phyloP scores from a whole-genome alignment of 1,284 basidiomycete genomes.

The Meira miltonrushii region DNA sequence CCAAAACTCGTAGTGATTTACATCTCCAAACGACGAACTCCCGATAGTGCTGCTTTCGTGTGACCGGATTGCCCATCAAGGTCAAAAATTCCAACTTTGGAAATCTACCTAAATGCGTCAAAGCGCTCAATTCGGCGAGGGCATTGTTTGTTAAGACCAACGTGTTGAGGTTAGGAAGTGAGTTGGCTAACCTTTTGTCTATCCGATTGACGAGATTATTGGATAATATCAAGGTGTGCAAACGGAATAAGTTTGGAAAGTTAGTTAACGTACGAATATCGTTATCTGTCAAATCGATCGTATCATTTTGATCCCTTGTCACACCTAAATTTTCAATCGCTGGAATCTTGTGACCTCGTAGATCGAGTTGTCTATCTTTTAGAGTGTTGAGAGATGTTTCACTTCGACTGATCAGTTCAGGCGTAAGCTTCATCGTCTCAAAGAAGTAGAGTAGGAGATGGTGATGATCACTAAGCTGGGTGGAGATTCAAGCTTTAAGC shows the following conservation, averaged over 20 bases:
- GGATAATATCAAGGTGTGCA: slow-evolving; percentile 72
- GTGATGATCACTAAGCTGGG: too few relatives aligned
- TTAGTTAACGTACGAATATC: slow-evolving; percentile 81
- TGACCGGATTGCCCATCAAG: slow-evolving; percentile 83
- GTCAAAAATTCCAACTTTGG: slow-evolving; percentile 73
- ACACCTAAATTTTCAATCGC: slow-evolving; percentile 99
- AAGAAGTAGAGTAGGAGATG: too few relatives aligned
- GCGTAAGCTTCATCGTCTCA: slow-evolving; percentile 84
- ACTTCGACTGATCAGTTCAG: slow-evolving; percentile 75
- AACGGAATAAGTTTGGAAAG: slow-evolving; percentile 72
- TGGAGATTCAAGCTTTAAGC: too few relatives aligned
- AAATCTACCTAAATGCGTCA: slow-evolving; percentile 75
- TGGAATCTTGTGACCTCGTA: slow-evolving; percentile 73
- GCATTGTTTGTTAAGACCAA: slow-evolving; percentile 56
- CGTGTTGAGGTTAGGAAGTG: slow-evolving; percentile 74
- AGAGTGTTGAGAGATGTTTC: slow-evolving; percentile 77
- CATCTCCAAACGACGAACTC: slow-evolving; percentile 67
- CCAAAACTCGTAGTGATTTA: slow-evolving; percentile 74
- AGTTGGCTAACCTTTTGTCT: slow-evolving; percentile 71
- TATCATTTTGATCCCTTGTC: slow-evolving; percentile 87
- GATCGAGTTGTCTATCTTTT: slow-evolving; percentile 71
- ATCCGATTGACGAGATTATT: slow-evolving; percentile 82
- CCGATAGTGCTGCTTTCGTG: slow-evolving; percentile 90
- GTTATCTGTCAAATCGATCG: slow-evolving; percentile 94
- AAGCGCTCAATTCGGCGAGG: slow-evolving; percentile 69